Conservation (phyloP, 2,329 filamentous ascomycete genomes). For the Diaporthe citriasiana region DNA sequence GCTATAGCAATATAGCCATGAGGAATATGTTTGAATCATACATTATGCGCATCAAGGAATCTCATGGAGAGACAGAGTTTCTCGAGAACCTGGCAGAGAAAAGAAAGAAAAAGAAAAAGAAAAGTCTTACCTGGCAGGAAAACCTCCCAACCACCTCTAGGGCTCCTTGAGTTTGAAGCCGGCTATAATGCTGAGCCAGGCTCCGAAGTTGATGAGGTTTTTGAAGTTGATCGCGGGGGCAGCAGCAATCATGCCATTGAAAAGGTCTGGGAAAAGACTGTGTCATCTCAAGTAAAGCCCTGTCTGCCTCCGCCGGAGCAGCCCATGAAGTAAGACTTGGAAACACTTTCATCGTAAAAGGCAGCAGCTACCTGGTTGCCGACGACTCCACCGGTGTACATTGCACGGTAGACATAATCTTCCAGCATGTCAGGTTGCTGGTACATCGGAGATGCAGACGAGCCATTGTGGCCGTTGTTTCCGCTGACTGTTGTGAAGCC, state of each 20-base stretch:
- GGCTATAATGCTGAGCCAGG: constrained; percentile 48
- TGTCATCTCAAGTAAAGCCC: constrained; percentile 66
- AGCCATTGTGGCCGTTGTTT: constrained; percentile 66
- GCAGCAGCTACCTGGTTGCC: constrained; percentile 62
- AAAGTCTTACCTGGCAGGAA: too few relatives aligned
- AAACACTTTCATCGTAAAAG: constrained; percentile 59
- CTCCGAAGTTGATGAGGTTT: constrained; percentile 57
- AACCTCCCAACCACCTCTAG: too few relatives aligned
- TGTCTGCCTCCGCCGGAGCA: constrained; percentile 73
- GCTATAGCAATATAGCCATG: too few relatives aligned
- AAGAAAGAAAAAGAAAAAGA: too few relatives aligned
- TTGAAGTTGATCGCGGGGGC: constrained; percentile 56
- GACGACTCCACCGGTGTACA: constrained; percentile 58
- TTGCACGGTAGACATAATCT: constrained; percentile 54
- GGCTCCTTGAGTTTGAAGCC: constrained; percentile 48
- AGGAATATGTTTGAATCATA: too few relatives aligned
- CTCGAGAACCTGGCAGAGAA: too few relatives aligned
- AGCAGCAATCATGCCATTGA: constrained; percentile 69
- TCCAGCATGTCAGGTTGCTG: constrained; percentile 53
- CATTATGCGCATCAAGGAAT: too few relatives aligned
- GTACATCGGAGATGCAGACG: constrained; percentile 49
- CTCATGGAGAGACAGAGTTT: too few relatives aligned
- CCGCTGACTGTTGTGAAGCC: constrained; percentile 63
- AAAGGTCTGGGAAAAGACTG: constrained; percentile 68
- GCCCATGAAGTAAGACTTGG: constrained; percentile 68